Conservation (phyloP, 371 early-diverging fungal genomes). For the Batkoa obscura region DNA sequence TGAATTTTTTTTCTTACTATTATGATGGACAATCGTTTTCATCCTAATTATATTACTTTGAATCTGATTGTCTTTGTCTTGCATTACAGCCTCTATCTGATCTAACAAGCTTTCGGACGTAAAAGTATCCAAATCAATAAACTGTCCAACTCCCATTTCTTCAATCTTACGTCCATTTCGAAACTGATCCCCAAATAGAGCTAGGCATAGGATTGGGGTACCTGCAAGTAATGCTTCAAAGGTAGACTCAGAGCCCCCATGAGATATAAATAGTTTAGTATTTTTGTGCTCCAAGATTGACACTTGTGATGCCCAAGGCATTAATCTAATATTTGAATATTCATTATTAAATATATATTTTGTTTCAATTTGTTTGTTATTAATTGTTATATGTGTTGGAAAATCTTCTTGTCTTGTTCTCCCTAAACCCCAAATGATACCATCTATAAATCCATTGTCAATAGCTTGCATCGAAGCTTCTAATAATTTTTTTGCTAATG, state of each 20-base stretch:
- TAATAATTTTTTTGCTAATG: background rate
- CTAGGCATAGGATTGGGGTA: background rate
- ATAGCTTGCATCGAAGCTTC: background rate
- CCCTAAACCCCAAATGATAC: constrained; percentile 5
- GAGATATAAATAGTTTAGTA: constrained; percentile 4
- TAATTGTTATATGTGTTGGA: background rate
- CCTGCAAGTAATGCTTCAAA: constrained; percentile 1
- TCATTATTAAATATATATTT: background rate
- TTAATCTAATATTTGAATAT: background rate
- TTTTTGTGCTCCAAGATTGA: constrained; percentile 1
- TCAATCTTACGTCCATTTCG: background rate
- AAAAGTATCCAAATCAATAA: background rate
- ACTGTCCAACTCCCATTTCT: background rate
- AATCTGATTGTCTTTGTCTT: background rate
- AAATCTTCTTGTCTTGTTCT: background rate
- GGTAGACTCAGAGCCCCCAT: constrained; percentile 2
- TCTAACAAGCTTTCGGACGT: background rate
- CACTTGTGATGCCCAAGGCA: constrained; percentile 2
- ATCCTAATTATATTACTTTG: background rate
- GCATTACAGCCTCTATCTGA: background rate
- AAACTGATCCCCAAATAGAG: constrained; percentile 1
- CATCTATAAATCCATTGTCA: constrained; percentile 3
- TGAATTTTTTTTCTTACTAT: background rate
- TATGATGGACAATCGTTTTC: background rate
- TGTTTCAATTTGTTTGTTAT: background rate